These are phyloP conservation scores for Taiozyma sp. DNA, from an alignment of 1,139 yeast genomes.

Conservation along the genomic window DNA sequence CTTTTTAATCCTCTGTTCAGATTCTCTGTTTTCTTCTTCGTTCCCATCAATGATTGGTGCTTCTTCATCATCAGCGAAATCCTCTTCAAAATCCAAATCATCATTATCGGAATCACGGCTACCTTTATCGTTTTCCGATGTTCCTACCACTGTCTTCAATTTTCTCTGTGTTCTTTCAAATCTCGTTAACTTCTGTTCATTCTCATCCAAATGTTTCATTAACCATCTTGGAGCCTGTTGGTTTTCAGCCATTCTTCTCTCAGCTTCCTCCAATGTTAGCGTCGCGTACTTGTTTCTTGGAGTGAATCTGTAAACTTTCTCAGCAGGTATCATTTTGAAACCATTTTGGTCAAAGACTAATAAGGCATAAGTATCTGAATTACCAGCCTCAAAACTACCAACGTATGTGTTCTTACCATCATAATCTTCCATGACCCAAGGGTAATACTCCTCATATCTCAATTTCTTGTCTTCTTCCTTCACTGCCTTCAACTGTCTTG, in stretches of 20 bases:
- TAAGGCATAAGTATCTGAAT: slow-evolving; percentile 79
- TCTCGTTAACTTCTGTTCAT: slow-evolving; percentile 40
- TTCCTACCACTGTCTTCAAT: slow-evolving; percentile 61
- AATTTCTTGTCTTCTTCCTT: slow-evolving; percentile 79
- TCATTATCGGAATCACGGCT: slow-evolving; percentile 75
- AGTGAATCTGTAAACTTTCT: slow-evolving; percentile 87
- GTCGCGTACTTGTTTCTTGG: slow-evolving; percentile 94
- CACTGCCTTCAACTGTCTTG: slow-evolving; percentile 76
- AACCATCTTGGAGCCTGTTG: slow-evolving; percentile 89
- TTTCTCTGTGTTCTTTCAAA: slow-evolving; percentile 41
- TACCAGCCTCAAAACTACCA: slow-evolving; percentile 94
- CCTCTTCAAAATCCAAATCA: slow-evolving; percentile 93
- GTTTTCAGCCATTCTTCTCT: slow-evolving; percentile 84
- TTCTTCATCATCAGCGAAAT: slow-evolving; percentile 97
- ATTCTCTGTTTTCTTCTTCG: slow-evolving; percentile 89
- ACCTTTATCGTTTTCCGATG: slow-evolving; percentile 37
- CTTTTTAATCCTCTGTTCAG: slow-evolving; percentile 81
- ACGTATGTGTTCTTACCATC: slow-evolving; percentile 94
- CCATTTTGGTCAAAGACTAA: slow-evolving; percentile 68
- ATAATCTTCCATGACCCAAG: slow-evolving; percentile 97
- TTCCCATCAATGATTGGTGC: slow-evolving; percentile 98
- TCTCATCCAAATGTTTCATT: slow-evolving; percentile 84
- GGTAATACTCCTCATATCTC: slow-evolving; percentile 92
- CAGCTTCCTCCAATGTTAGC: slow-evolving; percentile 93
- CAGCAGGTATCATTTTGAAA: slow-evolving; percentile 92